These are phyloP conservation scores for Mycotypha africana DNA, from an alignment of 371 early-diverging fungal genomes.

Conservation along the genomic window DNA sequence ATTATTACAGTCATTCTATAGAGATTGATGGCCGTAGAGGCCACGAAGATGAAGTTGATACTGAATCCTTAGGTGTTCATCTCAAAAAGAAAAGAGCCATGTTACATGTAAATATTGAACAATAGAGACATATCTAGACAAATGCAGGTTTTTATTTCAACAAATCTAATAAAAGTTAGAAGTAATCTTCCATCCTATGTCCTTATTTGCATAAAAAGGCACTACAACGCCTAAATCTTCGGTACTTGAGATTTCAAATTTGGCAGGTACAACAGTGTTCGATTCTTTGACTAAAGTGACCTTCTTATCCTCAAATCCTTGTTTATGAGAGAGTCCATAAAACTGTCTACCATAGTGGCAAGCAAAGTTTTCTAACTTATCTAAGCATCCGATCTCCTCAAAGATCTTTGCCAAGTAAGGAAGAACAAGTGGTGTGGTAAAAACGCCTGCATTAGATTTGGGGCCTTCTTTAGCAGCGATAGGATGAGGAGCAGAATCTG, in stretches of 20 bases:
- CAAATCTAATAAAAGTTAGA: slow-evolving; percentile 19
- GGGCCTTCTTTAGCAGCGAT: slow-evolving; percentile 82
- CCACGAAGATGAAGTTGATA: slow-evolving; percentile 37
- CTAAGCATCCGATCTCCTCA: slow-evolving; percentile 81
- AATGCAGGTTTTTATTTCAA: neutral
- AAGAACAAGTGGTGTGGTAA: slow-evolving; percentile 79
- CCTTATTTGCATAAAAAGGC: slow-evolving; percentile 81
- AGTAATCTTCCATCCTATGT: slow-evolving; percentile 66
- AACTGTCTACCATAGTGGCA: slow-evolving; percentile 81
- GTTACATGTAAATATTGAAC: slow-evolving; percentile 11
- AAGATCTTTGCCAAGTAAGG: slow-evolving; percentile 87
- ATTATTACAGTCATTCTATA: slow-evolving; percentile 27
- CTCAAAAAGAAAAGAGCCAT: slow-evolving; percentile 39
- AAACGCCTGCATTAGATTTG: slow-evolving; percentile 87
- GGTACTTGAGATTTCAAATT: slow-evolving; percentile 43
- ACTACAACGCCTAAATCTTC: slow-evolving; percentile 67
- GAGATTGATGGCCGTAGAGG: slow-evolving; percentile 25
- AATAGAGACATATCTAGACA: slow-evolving; percentile 10
- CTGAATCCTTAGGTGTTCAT: slow-evolving; percentile 32
- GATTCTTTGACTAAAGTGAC: slow-evolving; percentile 52
- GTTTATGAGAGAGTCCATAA: slow-evolving; percentile 64
- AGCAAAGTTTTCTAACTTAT: slow-evolving; percentile 75
- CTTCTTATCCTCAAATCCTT: slow-evolving; percentile 43
- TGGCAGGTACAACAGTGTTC: slow-evolving; percentile 49
- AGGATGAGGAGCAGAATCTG: slow-evolving; percentile 96